A percentile compares a stretch with the other conserved stretches of the same genome.
These are phyloP conservation scores for Aspergillus fischeri DNA, from an alignment of 2,329 filamentous ascomycete genomes.

Conservation along the genomic window DNA sequence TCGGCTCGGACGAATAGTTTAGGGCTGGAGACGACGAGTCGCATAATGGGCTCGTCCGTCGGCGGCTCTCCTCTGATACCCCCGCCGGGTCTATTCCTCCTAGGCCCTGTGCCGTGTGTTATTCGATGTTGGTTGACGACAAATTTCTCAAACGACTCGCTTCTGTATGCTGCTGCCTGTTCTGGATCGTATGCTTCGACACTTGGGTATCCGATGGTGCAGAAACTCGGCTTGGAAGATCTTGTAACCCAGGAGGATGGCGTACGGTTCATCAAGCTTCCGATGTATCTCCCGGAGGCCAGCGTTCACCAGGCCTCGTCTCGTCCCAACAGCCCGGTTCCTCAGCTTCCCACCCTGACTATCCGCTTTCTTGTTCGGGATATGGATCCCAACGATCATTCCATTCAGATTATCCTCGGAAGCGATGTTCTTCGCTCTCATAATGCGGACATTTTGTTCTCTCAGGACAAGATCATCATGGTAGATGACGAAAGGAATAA, in stretches of 20 bases:
- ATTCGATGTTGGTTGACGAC: slow-evolving; percentile 93
- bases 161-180: slow-evolving; percentile 88
- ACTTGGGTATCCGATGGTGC: slow-evolving; percentile 71
- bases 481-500: slow-evolving; percentile 84
- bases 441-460: slow-evolving; percentile 87
- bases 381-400: slow-evolving; percentile 47
- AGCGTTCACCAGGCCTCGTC: slow-evolving; percentile 69
- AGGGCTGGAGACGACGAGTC: slow-evolving; percentile 68
- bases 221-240: slow-evolving; percentile 66
- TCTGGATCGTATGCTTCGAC: slow-evolving; percentile 85
- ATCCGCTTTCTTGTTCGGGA: slow-evolving; percentile 71
- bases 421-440: slow-evolving; percentile 82
- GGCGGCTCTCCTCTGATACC: slow-evolving; percentile 71
- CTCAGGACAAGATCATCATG: slow-evolving; percentile 81
- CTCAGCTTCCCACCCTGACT: slow-evolving; percentile 75
- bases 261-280: slow-evolving; percentile 65
- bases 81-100: slow-evolving; percentile 76
- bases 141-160: slow-evolving; percentile 81
- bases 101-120: slow-evolving; percentile 88
- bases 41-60: slow-evolving; percentile 59
- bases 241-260: slow-evolving; percentile 65
- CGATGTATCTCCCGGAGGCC: slow-evolving; percentile 87
- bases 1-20: slow-evolving; percentile 84
- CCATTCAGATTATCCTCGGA: slow-evolving; percentile 82
- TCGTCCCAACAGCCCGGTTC: slow-evolving; percentile 66